Conservation (phyloP, 202 grass and related monocot species). For the Eragrostis tef region DNA sequence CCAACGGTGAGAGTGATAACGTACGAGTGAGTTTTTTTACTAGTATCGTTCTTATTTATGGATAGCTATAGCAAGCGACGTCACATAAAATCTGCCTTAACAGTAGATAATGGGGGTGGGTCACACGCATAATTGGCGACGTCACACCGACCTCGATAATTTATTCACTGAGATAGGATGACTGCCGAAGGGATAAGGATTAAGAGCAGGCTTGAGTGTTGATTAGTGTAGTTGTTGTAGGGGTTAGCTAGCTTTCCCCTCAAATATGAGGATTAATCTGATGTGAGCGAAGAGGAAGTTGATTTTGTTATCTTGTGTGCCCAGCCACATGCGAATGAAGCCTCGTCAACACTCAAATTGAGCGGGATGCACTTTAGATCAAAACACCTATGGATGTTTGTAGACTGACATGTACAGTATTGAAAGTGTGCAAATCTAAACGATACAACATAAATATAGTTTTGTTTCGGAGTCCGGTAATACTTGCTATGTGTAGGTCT, state of each 20-base stretch:
- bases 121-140: constrained; percentile 36
- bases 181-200: constrained; percentile 36
- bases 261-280: no score
- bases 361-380: no score
- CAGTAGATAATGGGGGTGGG: not conserved
- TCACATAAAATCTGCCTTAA: not conserved
- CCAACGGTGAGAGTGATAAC: not conserved
- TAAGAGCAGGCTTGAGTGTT: not conserved
- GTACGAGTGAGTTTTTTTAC: not conserved
- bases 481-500: not conserved
- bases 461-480: not conserved
- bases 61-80: not conserved
- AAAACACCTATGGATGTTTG: no score
- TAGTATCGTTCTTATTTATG: not conserved
- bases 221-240: constrained; percentile 14
- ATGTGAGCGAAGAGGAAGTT: not conserved
- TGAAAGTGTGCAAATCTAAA: not conserved
- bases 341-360: not conserved
- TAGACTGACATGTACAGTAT: not conserved
- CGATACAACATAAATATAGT: not conserved
- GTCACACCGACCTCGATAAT: not conserved
- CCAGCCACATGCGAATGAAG: not conserved
- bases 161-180: not conserved
- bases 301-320: not conserved
- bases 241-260: constrained; percentile 1